Evolutionary conservation across 192 early-diverging fungal genomes (phyloP).

Genomic region (Gryganskiella cystojenkinii): DNA sequence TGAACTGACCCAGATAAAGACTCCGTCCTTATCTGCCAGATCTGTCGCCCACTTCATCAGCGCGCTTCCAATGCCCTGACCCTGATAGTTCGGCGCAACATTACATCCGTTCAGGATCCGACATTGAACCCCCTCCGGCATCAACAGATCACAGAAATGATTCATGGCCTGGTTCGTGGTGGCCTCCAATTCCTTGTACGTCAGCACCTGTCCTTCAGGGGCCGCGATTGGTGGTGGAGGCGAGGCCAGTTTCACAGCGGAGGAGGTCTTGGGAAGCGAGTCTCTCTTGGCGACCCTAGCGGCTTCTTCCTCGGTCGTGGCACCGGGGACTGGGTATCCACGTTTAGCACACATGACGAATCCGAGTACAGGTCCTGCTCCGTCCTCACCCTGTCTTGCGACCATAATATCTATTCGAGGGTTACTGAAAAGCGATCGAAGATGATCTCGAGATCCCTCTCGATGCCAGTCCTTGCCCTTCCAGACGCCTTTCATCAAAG

Average conservation of each 20-base stretch:
- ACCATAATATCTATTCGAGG: neutral
- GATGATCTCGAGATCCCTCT: neutral
- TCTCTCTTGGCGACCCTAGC: conserved; percentile 1
- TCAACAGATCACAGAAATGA: conserved; percentile 4
- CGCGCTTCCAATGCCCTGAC: conserved; percentile 10
- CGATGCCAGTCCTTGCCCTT: conserved; percentile 7
- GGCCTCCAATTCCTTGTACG: conserved; percentile 4
- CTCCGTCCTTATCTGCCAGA: conserved; percentile 1
- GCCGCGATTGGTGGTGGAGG: conserved; percentile 2
- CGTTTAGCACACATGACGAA: conserved; percentile 1
- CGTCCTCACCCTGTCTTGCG: neutral
- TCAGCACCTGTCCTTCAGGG: conserved; percentile 7
- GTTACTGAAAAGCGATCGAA: neutral
- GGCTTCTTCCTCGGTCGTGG: conserved; percentile 3
- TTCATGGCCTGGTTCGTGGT: conserved; percentile 4
- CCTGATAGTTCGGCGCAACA: conserved; percentile 9
- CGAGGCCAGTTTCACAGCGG: neutral
- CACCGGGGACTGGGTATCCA: neutral
- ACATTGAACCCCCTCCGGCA: conserved; percentile 5
- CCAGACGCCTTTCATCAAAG: conserved; percentile 4
- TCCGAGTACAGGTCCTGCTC: neutral
- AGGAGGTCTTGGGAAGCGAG: conserved; percentile 1
- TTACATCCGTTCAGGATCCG: conserved; percentile 3
- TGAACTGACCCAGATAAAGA: conserved; percentile 12
- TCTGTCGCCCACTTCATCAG: conserved; percentile 19